Evolutionary conservation across 2,329 filamentous ascomycete genomes (phyloP), one percentile per base, ranked within the genome.

Genomic region (Colletotrichum australisinense): DNA sequence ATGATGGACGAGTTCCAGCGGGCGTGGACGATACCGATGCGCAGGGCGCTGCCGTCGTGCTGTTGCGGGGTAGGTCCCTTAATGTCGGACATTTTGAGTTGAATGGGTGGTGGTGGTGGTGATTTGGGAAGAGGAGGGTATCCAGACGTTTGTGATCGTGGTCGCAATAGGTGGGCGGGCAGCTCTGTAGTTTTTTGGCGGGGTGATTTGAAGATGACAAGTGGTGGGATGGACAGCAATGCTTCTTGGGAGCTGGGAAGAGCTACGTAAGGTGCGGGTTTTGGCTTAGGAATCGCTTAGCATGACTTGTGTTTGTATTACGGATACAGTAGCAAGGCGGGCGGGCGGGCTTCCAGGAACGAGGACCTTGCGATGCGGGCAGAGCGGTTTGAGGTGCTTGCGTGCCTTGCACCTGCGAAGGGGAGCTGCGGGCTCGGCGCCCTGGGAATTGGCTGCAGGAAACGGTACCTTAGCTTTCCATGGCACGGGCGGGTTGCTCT

Each of bases 1-100:
- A 98, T 98, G 81, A 99, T 94, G 77, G 89, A 89, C 76, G 88
- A 89, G 86, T 99, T 99, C 97, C 97, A 99, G 79, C 97, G 92
- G 72, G 96, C 96, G 86, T 98, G 97, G 72, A 99, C 90, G 81
- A 99, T 98, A 81, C 94, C 96, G 81, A 99, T 93, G 81, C 97
- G 94, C 76, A 99, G 90, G 79, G 87, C 88, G 79, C 91, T 91
- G 83, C 94, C 93, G 81, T 92, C 87, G 83, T 91, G 88, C 78
- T 88, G 85, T 81, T 91, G 85, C 67, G 86, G 84, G 76, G 85
- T 84, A n/a, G 89, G 89, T 72, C 88, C 88, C 79, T 91, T 91
- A 82, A 88, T 82, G 68, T 83, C 84, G 72, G 86, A 86, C 83
- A 87, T 86, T 73, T 78, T 80, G 83, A 57, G 1, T 79, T 87